These are phyloP conservation scores for Backusella luteola DNA, from an alignment of 192 early-diverging fungal species.

Conservation along the genomic window DNA sequence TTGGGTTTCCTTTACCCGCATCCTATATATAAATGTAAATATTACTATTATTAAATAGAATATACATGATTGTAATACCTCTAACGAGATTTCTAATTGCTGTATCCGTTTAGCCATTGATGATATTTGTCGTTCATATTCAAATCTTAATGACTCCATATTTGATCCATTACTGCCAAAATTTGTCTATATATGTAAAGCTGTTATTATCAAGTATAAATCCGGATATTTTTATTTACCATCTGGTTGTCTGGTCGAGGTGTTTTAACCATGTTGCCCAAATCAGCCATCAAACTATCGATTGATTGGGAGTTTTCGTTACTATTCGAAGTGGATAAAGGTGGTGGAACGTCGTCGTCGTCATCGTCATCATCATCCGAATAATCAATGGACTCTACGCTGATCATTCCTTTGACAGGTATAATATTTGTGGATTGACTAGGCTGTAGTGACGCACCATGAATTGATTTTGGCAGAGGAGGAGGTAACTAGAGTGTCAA, in stretches of 20 bases:
- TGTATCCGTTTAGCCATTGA: constrained; percentile 65
- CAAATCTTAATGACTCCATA: constrained; percentile 46
- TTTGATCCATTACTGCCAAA: constrained; percentile 22
- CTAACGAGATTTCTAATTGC: constrained; percentile 49
- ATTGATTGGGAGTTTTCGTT: constrained; percentile 48
- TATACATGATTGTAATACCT: not conserved
- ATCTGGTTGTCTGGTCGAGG: constrained; percentile 22
- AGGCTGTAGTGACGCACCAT: constrained; percentile 18
- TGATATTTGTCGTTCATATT: constrained; percentile 59
- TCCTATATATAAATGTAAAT: not conserved
- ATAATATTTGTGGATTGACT: constrained; percentile 38
- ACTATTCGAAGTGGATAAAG: constrained; percentile 6
- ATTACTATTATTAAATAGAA: not conserved
- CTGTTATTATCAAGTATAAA: not conserved
- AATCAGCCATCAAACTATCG: constrained; percentile 76
- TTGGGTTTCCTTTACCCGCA: not conserved
- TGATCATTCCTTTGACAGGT: constrained; percentile 33
- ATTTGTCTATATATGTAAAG: not conserved
- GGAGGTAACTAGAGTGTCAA: not conserved
- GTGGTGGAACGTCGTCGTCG: no score
- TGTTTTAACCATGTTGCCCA: constrained; percentile 61
- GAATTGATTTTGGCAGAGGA: not conserved
- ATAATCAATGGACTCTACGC: constrained; percentile 25
- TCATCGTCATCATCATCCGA: constrained; percentile 3
- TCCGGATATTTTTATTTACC: not conserved